Evolutionary conservation across 2,329 filamentous ascomycete genomes (phyloP), one percentile per base, ranked within the genome.

Genomic region (Septoria linicola): DNA sequence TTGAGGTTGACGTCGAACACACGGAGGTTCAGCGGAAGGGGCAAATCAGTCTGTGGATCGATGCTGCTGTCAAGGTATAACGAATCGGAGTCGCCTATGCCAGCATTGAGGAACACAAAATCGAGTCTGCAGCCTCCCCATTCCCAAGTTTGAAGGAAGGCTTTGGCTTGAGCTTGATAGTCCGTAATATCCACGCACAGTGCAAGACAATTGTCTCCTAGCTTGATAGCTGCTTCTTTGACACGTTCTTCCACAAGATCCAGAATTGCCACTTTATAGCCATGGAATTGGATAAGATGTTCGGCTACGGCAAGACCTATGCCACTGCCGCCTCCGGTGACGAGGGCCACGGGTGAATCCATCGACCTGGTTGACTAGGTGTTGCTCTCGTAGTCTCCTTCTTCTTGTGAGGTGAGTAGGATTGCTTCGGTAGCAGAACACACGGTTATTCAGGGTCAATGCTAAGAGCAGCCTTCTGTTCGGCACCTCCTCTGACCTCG

Each of bases 41-140:
- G 64, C 6, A 62, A 36, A 1, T 54, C 56, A 1, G 59, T 60
- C 8, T 36, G 17, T 11, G 41, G 42, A 20, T 60, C 56, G 35
- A 70, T 41, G 7, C 65, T 27, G 23, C 68, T 59, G 43, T 70
- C 67, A 27, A 68, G 65, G 36, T 72, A 72, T 17, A 74, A 53
- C 20, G 62, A 59, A 45, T 72, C 68, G 8, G 63, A 59, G 41
- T 74, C 72, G 16, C 68, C 70, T 20, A 73, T 70, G 0, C 72
- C 72, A 3, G 73, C 73, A 57, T 76, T 75, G 3, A 70, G 68
- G 30, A 72, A 70, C 54, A 68, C 68, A 42, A 74, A 68, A 51
- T 73, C 72, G 1, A 75, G 57, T 2, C 72, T 63, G 32, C 67
- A 67, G 14, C 58, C 57, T 4, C 70, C 71, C 69, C 70, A 74